A percentile compares a stretch with the other conserved stretches of the same genome.
phyloP scores from a whole-genome alignment of 306 rosid genomes.

The Prinsepia uniflora region DNA sequence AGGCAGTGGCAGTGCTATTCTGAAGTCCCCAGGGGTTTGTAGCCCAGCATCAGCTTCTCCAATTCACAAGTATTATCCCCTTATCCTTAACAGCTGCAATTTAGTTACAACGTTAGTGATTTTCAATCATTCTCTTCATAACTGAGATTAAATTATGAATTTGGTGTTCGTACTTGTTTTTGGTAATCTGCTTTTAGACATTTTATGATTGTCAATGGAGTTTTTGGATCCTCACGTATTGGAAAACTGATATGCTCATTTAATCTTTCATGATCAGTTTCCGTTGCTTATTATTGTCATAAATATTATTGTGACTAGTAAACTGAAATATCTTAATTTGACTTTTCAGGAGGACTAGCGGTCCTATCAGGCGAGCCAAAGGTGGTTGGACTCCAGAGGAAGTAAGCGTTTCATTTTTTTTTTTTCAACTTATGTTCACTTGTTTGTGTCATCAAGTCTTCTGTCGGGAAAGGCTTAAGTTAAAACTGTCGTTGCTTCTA shows the following conservation, averaged over 20 bases:
- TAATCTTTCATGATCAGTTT: slow-evolving; percentile 12
- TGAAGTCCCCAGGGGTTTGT: slow-evolving; percentile 63
- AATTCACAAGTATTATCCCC: slow-evolving; percentile 53
- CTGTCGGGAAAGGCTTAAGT: not conserved
- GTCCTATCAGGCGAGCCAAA: slow-evolving; percentile 97
- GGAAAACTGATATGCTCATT: slow-evolving; percentile 1
- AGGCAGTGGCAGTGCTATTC: slow-evolving; percentile 64
- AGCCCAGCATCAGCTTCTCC: slow-evolving; percentile 70
- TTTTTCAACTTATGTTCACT: not conserved
- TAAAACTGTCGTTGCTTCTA: not conserved
- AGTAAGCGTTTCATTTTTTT: slow-evolving; percentile 38
- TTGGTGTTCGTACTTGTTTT: not conserved
- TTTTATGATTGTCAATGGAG: not conserved
- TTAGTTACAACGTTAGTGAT: slow-evolving; percentile 6
- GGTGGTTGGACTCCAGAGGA: slow-evolving; percentile 99
- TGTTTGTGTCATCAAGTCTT: not conserved
- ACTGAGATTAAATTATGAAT: not conserved
- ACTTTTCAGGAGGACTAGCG: slow-evolving; percentile 71
- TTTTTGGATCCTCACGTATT: slow-evolving; percentile 5
- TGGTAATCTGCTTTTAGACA: not conserved
- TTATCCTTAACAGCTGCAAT: slow-evolving; percentile 21
- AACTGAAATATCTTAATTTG: slow-evolving; percentile 24
- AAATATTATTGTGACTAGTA: not conserved
- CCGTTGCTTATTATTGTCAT: slow-evolving; percentile 10
- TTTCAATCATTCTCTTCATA: not conserved